These are phyloP conservation scores for Balakata baccata DNA, from an alignment of 345 rosid genomes.

Conservation along the genomic window DNA sequence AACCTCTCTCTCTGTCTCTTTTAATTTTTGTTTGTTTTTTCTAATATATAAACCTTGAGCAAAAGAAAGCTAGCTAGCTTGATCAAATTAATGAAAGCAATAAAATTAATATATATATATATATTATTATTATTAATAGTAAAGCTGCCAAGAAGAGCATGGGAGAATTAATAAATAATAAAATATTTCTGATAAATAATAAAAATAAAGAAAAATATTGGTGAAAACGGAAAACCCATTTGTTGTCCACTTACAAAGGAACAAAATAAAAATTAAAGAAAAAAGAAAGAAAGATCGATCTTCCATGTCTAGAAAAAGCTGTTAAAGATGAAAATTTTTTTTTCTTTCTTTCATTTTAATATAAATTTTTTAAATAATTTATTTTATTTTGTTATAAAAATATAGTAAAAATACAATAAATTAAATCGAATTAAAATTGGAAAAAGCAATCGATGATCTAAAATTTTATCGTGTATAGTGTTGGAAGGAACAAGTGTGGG, in stretches of 20 bases:
- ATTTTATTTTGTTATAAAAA: no score
- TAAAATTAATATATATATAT: not conserved
- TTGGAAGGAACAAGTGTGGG: slow-evolving; percentile 38
- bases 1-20: not conserved
- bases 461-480: slow-evolving; percentile 34
- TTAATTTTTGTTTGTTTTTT: not conserved
- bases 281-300: slow-evolving; percentile 19
- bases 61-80: slow-evolving; percentile 6
- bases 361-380: no score
- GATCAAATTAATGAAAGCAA: not conserved
- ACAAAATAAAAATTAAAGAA: not conserved
- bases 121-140: not conserved
- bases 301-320: slow-evolving; percentile 33
- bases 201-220: not conserved
- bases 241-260: not conserved
- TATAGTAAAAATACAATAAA: no score
- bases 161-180: not conserved
- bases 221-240: not conserved
- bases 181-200: not conserved
- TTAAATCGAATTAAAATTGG: slow-evolving; percentile 14
- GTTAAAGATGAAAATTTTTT: slow-evolving; percentile 11
- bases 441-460: slow-evolving; percentile 6
- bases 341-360: slow-evolving; percentile 20
- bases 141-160: not conserved
- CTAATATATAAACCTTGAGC: not conserved